Percentiles rank a stretch among this genome's conserved stretches.
phyloP scores from a whole-genome alignment of 169 alveolate species.

The Plasmodium knowlesi region DNA sequence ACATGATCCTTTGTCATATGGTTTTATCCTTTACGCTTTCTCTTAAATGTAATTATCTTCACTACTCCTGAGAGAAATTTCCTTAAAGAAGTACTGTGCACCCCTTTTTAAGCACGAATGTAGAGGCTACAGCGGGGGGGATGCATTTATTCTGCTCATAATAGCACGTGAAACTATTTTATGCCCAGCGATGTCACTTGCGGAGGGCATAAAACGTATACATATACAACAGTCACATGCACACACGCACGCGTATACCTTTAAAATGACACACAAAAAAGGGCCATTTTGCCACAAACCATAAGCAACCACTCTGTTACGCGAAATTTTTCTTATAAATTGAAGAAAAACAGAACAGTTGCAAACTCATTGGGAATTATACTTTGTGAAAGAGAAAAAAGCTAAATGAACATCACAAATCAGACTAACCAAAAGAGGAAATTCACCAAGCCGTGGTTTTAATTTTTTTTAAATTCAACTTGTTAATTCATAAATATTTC shows the following conservation, averaged over 20 bases:
- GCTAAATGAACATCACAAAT: slow-evolving; percentile 4
- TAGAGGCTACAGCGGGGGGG: background rate
- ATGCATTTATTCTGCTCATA: background rate
- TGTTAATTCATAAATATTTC: background rate
- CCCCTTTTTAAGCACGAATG: background rate
- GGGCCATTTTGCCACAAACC: background rate
- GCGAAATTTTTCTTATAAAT: background rate
- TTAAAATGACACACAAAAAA: background rate
- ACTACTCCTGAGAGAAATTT: background rate
- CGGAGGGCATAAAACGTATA: background rate
- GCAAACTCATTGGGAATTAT: background rate
- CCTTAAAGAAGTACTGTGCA: background rate
- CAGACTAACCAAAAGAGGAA: background rate
- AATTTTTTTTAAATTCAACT: background rate
- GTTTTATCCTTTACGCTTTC: background rate
- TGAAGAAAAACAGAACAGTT: background rate
- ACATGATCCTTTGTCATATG: background rate
- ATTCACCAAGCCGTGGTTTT: background rate
- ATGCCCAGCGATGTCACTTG: background rate
- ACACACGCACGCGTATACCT: background rate
- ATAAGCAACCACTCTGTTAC: background rate
- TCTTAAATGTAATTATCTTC: background rate
- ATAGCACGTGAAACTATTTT: background rate
- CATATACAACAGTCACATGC: slow-evolving; percentile 1
- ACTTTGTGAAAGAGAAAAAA: background rate